phyloP scores from a whole-genome alignment of 495 filamentous ascomycete species.

The Neurospora sp. region DNA sequence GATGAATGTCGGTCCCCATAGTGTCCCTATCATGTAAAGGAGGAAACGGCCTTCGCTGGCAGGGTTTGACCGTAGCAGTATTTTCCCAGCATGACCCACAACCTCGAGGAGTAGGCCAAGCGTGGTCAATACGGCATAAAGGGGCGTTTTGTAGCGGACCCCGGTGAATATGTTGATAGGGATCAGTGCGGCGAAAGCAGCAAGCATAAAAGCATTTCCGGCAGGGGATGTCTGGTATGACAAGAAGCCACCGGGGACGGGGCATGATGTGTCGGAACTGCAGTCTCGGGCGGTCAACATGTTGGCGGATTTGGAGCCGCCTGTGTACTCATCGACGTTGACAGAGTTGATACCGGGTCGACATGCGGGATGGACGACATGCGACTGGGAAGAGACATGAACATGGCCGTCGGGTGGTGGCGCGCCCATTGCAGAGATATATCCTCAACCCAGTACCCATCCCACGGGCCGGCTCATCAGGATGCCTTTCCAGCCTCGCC shows the following conservation, averaged over 20 bases:
- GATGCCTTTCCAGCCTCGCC: not conserved
- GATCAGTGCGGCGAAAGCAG: conserved; percentile 26
- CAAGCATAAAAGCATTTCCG: conserved; percentile 27
- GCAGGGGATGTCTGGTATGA: conserved; percentile 18
- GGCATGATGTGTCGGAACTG: conserved; percentile 8
- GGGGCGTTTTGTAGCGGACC: conserved; percentile 23
- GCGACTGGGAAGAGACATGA: not conserved
- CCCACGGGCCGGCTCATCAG: not conserved
- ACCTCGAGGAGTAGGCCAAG: conserved; percentile 28
- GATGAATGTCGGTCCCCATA: conserved; percentile 28
- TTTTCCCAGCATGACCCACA: conserved; percentile 29
- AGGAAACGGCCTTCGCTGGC: conserved; percentile 18
- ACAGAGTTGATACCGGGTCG: not conserved
- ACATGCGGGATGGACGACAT: not conserved
- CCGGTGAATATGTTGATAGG: conserved; percentile 27
- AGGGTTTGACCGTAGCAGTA: conserved; percentile 22
- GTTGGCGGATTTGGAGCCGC: not conserved
- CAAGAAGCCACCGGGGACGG: conserved; percentile 16
- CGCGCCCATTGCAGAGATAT: not conserved
- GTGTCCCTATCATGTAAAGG: conserved; percentile 29
- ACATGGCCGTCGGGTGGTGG: not conserved
- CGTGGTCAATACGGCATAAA: conserved; percentile 22
- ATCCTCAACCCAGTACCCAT: not conserved
- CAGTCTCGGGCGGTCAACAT: conserved; percentile 7
- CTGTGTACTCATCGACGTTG: not conserved